These are phyloP conservation scores for Fragaria vesca DNA, from an alignment of 306 rosid species.

Conservation along the genomic window DNA sequence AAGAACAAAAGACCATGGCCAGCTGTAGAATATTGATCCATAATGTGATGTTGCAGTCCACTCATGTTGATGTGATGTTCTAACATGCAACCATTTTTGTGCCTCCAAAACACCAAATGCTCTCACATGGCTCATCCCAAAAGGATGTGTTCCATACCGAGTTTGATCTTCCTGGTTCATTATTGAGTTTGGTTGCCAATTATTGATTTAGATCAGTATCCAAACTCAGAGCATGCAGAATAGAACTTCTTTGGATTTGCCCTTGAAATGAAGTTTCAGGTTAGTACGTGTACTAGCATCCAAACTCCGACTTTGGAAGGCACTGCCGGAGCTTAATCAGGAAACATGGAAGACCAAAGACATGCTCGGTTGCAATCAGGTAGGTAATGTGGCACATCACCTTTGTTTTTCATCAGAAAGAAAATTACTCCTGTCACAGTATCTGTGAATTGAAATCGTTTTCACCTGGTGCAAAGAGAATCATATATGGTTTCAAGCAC, in stretches of 20 bases:
- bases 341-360: background rate
- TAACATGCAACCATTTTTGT: background rate
- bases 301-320: background rate
- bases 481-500: background rate
- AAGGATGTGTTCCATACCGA: background rate
- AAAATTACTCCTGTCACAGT: background rate
- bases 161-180: background rate
- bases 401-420: background rate
- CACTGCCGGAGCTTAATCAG: background rate
- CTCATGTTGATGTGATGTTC: conserved; percentile 10
- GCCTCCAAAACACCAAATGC: conserved; percentile 1
- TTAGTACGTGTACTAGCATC: background rate
- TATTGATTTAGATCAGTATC: background rate
- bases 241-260: background rate
- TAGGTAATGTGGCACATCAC: background rate
- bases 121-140: conserved; percentile 14
- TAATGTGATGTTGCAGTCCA: background rate
- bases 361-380: background rate
- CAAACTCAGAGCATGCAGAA: background rate
- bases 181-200: background rate
- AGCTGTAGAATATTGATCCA: conserved; percentile 6
- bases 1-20: conserved; percentile 8
- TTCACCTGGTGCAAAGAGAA: background rate
- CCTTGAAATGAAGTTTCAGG: background rate
- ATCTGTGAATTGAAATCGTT: background rate